Base-by-base conservation (phyloP, 129 eudicot species). In the Tagetes patula region DNA sequence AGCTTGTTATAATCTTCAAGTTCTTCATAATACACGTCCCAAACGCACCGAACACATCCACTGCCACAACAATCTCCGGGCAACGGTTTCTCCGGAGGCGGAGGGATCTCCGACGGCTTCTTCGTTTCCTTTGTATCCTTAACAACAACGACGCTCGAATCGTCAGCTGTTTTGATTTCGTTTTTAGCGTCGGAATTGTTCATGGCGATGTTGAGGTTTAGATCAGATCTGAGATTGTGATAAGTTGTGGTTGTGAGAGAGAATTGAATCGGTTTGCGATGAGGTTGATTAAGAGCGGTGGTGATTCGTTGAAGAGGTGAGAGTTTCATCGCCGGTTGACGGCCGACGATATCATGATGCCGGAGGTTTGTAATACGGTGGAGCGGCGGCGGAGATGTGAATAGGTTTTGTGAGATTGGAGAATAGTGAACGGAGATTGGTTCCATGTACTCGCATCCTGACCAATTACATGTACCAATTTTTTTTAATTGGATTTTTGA, bases 81-180 rank as follows among this genome's bases (percentile, higher is more conserved):
- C 89, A 82, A 76, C 67, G 97, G 97, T 83, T 91, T 88, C 92
- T 91, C 97, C 87, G 97, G 97, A 49, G 96, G 95, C 77, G 85
- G 78, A 45, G 97, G 95, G 70, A 84, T 47, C 77, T 67, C 46
- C 47, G 71, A 20, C 36, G 20, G 49, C 69, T 80, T 75, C 70
- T 82, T 72, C 81, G 77, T 27, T 71, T 72, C 75, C 74, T 66
- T 49, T 34, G 80, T 45, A 34, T 66, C 68, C 34, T 75, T 71
- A 45, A 91, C 53, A 55, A 5, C 40, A 45, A 91, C 53, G 48
- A 5, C 40, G 71, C 4, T 37, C 63, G 68, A 54, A 41, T 27
- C 68, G 13, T 78, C 83, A 34, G 37, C 67, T 3, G 82, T 47
- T 60, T 64, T 62, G 47, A 31, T 60, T 42, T 62, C 50, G 10